phyloP scores from a whole-genome alignment of 2,329 filamentous ascomycete genomes.

The Passalora sequoiae region DNA sequence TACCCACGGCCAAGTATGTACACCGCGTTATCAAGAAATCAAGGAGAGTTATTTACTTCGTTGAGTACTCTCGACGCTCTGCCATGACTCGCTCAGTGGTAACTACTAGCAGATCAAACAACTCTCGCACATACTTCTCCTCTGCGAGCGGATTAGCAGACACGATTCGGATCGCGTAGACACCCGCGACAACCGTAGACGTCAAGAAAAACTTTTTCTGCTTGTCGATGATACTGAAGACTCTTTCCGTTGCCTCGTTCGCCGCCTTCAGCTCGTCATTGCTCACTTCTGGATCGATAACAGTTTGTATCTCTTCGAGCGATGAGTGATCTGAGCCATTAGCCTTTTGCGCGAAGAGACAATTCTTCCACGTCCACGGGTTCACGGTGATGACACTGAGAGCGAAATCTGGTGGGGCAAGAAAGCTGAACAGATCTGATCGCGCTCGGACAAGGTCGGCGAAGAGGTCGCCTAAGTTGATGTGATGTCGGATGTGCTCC shows the following conservation, averaged over 20 bases:
- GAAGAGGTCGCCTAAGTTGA: constrained; percentile 67
- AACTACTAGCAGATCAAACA: constrained; percentile 69
- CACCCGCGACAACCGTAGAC: constrained; percentile 64
- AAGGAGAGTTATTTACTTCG: no score
- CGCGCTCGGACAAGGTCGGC: constrained; percentile 54
- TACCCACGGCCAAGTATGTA: no score
- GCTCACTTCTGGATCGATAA: constrained; percentile 16
- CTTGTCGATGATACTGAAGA: constrained; percentile 70
- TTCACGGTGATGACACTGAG: constrained; percentile 70
- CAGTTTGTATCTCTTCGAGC: constrained; percentile 25
- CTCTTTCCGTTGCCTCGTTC: constrained; percentile 64
- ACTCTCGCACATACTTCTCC: constrained; percentile 64
- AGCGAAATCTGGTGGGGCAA: constrained; percentile 70
- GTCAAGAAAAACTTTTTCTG: constrained; percentile 79
- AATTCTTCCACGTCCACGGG: constrained; percentile 32
- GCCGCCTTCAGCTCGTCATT: constrained; percentile 46
- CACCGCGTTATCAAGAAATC: no score
- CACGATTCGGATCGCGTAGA: constrained; percentile 76
- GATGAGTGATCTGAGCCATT: constrained; percentile 24
- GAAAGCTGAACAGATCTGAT: constrained; percentile 67
- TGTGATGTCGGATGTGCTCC: constrained; percentile 63
- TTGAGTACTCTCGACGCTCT: no score
- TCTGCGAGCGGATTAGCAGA: constrained; percentile 66
- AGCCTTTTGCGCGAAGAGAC: constrained; percentile 31
- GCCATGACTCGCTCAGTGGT: constrained; percentile 41